Evolutionary conservation across 2,329 filamentous ascomycete genomes (phyloP), one percentile per base, ranked within the genome.

Genomic region (Alternaria sp.): DNA sequence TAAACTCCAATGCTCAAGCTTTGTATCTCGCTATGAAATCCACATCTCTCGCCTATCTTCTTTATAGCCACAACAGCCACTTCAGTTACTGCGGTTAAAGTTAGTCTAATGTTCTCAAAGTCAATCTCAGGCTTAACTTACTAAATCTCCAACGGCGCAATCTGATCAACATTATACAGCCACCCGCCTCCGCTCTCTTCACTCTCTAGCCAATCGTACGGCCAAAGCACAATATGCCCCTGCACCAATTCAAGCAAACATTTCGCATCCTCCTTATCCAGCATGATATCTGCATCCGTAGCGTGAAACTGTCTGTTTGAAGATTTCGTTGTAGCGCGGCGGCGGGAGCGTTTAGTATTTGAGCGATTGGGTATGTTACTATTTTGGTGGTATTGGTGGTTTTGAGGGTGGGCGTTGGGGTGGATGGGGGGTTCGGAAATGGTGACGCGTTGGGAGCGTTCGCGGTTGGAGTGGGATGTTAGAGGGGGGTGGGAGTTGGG

Each of bases 111-210:
- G 31, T 33, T 33, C 31, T 11, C 2, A 33, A 33, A 33, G 31
- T 17, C 17, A 17, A 23, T 3, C 21, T 14, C 7, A 37, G 5
- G n/a, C 5, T 42, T 0, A 17, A 58, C 54, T 54, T 58, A 56
- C 55, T 99, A 99, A 72, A 99, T 98, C 80, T 97, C 93, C 79
- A 99, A 83, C 56, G 95, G 95, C 70, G 95, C 96, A 75, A 99
- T 89, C 77, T 96, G 90, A 77, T 99, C 95, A 55, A 98, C 92
- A 73, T 94, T 92, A 79, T 97, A 98, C 62, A 97, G 85, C 95
- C 95, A 99, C 74, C 97, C 96, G 56, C 93, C 92, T 66, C 92
- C 93, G 72, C 89, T 87, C 81, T 98, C 95, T 80, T 98, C 95
- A 55, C 89, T 90, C 69, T 90, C 86, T 1, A 79, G 59, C 86